Evolutionary conservation across 2,329 filamentous ascomycete genomes (phyloP).

Genomic region (Phialocephala subalpina): DNA sequence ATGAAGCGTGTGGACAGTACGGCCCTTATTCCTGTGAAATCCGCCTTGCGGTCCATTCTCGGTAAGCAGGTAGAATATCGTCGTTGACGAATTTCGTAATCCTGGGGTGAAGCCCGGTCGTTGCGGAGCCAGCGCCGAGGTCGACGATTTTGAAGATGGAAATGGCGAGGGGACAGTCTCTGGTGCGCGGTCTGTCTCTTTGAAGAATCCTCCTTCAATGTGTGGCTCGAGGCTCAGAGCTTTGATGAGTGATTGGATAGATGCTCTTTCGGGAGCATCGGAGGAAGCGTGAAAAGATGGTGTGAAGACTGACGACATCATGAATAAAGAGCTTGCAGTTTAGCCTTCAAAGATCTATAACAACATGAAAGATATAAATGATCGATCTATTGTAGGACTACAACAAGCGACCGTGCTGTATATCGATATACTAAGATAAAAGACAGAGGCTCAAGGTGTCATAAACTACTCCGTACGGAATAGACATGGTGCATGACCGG

Average conservation of each 20-base stretch:
- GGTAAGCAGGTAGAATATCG: conserved; percentile 72
- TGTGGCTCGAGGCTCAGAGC: conserved; percentile 60
- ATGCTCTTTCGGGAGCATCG: conserved; percentile 42
- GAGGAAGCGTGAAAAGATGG: conserved; percentile 39
- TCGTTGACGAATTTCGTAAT: conserved; percentile 63
- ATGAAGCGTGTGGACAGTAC: conserved; percentile 72
- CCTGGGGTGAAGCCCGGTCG: conserved; percentile 49
- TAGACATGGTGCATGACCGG: neutral
- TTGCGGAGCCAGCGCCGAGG: conserved; percentile 46
- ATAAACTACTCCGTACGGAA: too few species aligned
- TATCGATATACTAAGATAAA: too few species aligned
- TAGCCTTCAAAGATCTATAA: neutral
- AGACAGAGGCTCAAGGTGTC: too few species aligned
- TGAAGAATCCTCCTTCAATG: conserved; percentile 71
- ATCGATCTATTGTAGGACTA: neutral
- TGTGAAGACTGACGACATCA: conserved; percentile 31
- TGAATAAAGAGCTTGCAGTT: neutral
- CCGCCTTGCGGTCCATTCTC: conserved; percentile 60
- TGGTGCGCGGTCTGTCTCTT: conserved; percentile 64
- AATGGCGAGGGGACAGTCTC: conserved; percentile 64
- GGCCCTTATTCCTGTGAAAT: conserved; percentile 69
- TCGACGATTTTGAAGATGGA: conserved; percentile 48
- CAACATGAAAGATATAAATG: neutral
- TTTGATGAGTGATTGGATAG: conserved; percentile 49
- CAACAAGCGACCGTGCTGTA: neutral